Percentiles rank a stretch among this genome's conserved stretches.
Evolutionary conservation across 345 rosid species (phyloP).

Genomic region (Clausena lansium): DNA sequence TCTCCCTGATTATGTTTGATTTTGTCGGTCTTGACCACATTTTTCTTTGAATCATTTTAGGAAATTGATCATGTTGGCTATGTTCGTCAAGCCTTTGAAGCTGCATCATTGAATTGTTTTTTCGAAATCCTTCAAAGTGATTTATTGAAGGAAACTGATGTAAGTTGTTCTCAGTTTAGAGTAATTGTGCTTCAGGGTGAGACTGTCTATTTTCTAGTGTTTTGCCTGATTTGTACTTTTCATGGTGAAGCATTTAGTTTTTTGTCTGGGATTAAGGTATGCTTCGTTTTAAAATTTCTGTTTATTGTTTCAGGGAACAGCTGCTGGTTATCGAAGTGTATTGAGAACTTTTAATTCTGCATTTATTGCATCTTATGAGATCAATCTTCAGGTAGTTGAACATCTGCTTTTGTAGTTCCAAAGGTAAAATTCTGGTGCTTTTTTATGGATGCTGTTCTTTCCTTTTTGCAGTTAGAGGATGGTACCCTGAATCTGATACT

Average conservation of each 20-base stretch:
- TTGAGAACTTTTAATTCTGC: slow-evolving; percentile 87
- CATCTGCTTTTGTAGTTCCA: slow-evolving; percentile 10
- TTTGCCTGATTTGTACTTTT: slow-evolving; percentile 10
- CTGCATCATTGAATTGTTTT: slow-evolving; percentile 65
- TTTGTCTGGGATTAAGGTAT: background rate
- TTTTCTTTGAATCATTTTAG: slow-evolving; percentile 36
- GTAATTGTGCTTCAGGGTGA: slow-evolving; percentile 15
- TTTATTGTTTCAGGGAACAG: slow-evolving; percentile 55
- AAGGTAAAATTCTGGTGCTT: slow-evolving; percentile 2
- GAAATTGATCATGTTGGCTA: slow-evolving; percentile 86
- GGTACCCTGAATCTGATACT: slow-evolving; percentile 67
- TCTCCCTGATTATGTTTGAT: slow-evolving; percentile 12
- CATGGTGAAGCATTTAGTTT: slow-evolving; percentile 3
- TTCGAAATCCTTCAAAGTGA: slow-evolving; percentile 71
- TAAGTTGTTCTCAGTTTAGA: slow-evolving; percentile 39
- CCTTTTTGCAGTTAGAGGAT: slow-evolving; percentile 61
- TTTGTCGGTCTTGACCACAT: background rate
- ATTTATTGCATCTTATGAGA: slow-evolving; percentile 92
- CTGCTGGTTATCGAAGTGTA: slow-evolving; percentile 78
- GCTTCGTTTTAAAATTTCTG: background rate
- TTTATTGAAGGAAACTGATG: slow-evolving; percentile 66
- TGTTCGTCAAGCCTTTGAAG: slow-evolving; percentile 87
- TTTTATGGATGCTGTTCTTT: slow-evolving; percentile 18
- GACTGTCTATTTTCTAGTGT: background rate
- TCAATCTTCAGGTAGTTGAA: slow-evolving; percentile 69